A percentile compares a stretch with the other conserved stretches of the same genome.
Conservation (phyloP, 805 yeast species). For the Aciculoconidium aculeatum region DNA sequence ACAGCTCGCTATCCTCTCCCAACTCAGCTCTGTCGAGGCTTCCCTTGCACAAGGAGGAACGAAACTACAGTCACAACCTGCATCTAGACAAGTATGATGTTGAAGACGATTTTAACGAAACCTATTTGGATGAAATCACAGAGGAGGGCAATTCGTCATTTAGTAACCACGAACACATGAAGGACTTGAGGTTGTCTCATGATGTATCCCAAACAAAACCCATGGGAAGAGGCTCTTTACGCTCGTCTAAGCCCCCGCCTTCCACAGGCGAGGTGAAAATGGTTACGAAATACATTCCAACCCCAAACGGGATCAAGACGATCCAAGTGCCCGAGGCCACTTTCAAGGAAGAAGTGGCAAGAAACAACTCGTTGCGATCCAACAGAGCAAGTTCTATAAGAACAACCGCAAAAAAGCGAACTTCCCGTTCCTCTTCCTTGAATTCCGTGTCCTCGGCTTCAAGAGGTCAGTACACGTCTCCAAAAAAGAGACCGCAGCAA, state of each 20-base stretch:
- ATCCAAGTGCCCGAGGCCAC: constrained; percentile 59
- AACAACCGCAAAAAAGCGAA: constrained; percentile 4
- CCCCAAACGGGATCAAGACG: constrained; percentile 63
- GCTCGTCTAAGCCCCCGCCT: constrained; percentile 5
- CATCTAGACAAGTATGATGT: constrained; percentile 11
- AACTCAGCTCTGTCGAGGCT: constrained; percentile 4
- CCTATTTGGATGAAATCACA: constrained; percentile 26
- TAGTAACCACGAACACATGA: constrained; percentile 28
- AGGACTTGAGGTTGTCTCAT: constrained; percentile 30
- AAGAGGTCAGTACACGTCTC: constrained; percentile 11
- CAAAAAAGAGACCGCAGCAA: constrained; percentile 12
- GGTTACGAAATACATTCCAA: constrained; percentile 67
- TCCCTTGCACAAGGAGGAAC: constrained; percentile 6
- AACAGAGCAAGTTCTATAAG: constrained; percentile 8
- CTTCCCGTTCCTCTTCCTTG: constrained; percentile 21
- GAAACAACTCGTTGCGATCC: constrained; percentile 35
- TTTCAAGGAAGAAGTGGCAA: constrained; percentile 30
- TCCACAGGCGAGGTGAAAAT: constrained; percentile 25
- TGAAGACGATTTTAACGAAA: constrained; percentile 29
- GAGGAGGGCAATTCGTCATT: constrained; percentile 20
- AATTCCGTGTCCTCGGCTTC: constrained; percentile 8
- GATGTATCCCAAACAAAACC: constrained; percentile 1
- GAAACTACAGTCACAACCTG: constrained; percentile 3
- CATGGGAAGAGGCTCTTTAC: neutral
- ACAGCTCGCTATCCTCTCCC: constrained; percentile 5